phyloP scores from a whole-genome alignment of 148 eudicot genomes.

The Bassia scoparia region DNA sequence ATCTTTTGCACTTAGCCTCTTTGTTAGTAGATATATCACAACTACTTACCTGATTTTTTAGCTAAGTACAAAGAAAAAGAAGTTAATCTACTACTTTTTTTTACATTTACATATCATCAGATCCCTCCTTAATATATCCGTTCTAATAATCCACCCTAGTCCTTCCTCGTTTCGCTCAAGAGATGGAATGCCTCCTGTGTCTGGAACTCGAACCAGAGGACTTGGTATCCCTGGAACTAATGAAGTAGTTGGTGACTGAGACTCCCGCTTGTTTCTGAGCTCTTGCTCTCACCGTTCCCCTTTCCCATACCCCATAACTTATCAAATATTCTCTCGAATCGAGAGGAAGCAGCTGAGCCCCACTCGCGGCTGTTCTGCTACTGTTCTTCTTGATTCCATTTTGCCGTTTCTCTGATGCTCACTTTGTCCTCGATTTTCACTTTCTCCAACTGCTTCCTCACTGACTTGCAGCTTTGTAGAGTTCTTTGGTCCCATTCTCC shows the following conservation, averaged over 20 bases:
- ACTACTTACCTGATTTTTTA: neutral
- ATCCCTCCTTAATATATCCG: conserved; percentile 20
- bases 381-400: conserved; percentile 32
- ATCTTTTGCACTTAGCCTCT: conserved; percentile 14
- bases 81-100: conserved; percentile 26
- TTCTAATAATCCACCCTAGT: neutral
- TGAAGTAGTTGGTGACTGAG: conserved; percentile 65
- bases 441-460: conserved; percentile 47
- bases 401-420: conserved; percentile 35
- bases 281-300: conserved; percentile 61
- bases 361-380: conserved; percentile 46
- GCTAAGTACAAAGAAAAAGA: conserved; percentile 7
- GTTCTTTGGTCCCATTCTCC: conserved; percentile 43
- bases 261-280: conserved; percentile 81
- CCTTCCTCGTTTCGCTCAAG: conserved; percentile 22
- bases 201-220: conserved; percentile 49
- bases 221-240: conserved; percentile 57
- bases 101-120: conserved; percentile 20
- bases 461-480: conserved; percentile 41
- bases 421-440: conserved; percentile 41
- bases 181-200: conserved; percentile 61
- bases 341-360: conserved; percentile 70
- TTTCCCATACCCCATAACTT: conserved; percentile 68
- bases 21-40: conserved; percentile 8
- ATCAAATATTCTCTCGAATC: conserved; percentile 76